Evolutionary conservation across 208 protist species (phyloP), one percentile per base, ranked within the genome.

Genomic region (Ichthyophonus hoferi): DNA sequence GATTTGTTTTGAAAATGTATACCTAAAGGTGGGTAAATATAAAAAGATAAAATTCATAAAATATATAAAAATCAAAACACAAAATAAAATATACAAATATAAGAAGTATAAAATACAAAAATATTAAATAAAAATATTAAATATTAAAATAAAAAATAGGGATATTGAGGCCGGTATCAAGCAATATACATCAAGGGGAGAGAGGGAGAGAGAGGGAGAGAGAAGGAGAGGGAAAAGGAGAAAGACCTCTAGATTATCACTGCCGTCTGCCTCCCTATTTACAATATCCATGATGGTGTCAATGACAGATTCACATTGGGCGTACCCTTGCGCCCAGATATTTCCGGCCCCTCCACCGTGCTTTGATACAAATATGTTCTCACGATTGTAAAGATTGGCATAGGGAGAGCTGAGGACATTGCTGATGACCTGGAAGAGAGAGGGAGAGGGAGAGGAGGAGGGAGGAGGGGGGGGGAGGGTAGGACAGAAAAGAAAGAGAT

Each of bases 201-300:
- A 67, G 7, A 24, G 50, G 50, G 50, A 24, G 24, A n/a, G 7
- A 24, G 50, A 67, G 50, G 50, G 50, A 24, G 24, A 24, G 50
- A 24, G 50, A 24, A 24, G 50, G 50, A 24, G 50, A 24, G 50
- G 50, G 50, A 24, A 24, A 24, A 24, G 50, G 50, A 24, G 50
- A 24, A 24, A 24, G 50, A 97, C 97, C 87, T 99, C 98, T 2
- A 99, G 93, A 78, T 94, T 97, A 87, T 99, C 98, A 91, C 95
- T 96, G 90, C 97, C 97, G 88, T 99, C 99, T 0, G 98, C 98
- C 94, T 99, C 99, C 33, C 98, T 93, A 93, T 99, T 98, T 87
- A 99, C 98, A 96, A 99, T 99, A 42, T 99, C 99, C 7, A 99
- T 92, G 35, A 96, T 96, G 84, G 98, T 96, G 87, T 97, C 96